Evolutionary conservation across 257 asterid species (phyloP), one percentile per base, ranked within the genome.

Genomic region (Orobanche coerulescens): DNA sequence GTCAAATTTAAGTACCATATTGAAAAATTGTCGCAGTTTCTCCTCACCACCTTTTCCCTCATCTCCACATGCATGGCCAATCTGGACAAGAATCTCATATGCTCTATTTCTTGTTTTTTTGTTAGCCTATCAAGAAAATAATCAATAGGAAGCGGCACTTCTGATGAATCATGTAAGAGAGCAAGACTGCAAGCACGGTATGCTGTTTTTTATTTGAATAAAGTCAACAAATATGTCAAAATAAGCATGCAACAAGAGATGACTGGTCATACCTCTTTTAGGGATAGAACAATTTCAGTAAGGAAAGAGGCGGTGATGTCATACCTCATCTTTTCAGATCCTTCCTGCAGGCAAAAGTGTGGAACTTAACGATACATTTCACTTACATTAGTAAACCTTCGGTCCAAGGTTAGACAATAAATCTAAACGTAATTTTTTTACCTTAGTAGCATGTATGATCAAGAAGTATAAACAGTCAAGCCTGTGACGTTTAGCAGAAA

Each of bases 101-200:
- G 98, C 98, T 70, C 96, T 78, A 49, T 80, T 93, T 82, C 98
- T 84, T 68, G 97, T 86, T 75, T 79, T 86, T 73, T 83, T 93
- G 84, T 93, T 89, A 62, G 82, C 81, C 98, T 92, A 49, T 58
- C 67, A 69, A 66, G 44, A 71, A 64, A 68, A 13, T 22, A 64
- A 56, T 14, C 36, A 58, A 18, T 49, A 19, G 53, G 62, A 55
- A 36, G 26, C 63, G 68, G 60, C 49, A 54, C 18, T 24, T 15
- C 57, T 37, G 37, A 40, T 58, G 64, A 30, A 30, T 2, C 3
- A 7, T 3, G 36, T 30, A 30, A 30, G 36, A 30, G 7, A 30
- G 36, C 7, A 30, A 3, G 5, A 30, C 36, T 30, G 7, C 36
- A 30, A 7, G 7, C 36, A 30, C 3, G 14, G 13, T 14, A 26